Conservation (phyloP, 1,139 yeast genomes). For the Insectozyma bohioensis region DNA sequence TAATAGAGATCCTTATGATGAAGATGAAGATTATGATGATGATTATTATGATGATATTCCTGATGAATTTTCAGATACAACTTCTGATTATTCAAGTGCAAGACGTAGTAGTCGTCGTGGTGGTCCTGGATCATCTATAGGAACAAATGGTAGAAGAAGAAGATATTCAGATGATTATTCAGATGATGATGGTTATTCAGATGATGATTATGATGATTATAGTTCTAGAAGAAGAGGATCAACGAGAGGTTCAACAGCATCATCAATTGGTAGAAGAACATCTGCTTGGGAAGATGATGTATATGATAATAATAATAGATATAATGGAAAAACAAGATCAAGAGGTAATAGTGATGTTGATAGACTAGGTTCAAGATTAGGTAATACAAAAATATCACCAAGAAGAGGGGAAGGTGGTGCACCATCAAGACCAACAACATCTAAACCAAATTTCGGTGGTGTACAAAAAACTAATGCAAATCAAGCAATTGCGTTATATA, state of each 20-base stretch:
- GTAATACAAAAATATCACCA: slow-evolving; percentile 28
- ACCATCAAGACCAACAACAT: slow-evolving; percentile 36
- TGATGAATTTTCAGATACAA: slow-evolving; percentile 53
- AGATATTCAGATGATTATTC: slow-evolving; percentile 43
- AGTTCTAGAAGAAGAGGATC: slow-evolving; percentile 17
- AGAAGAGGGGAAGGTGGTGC: slow-evolving; percentile 18
- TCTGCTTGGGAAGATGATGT: slow-evolving; percentile 80
- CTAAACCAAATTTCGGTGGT: slow-evolving; percentile 57
- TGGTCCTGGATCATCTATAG: slow-evolving; percentile 3
- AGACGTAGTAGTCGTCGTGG: slow-evolving; percentile 27
- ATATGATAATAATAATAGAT: slow-evolving; percentile 44
- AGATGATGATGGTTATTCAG: slow-evolving; percentile 39
- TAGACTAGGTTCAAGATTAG: slow-evolving; percentile 30
- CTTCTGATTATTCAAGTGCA: slow-evolving; percentile 29
- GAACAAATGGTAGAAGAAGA: slow-evolving; percentile 28
- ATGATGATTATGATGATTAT: slow-evolving; percentile 29
- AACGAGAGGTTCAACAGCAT: slow-evolving; percentile 18
- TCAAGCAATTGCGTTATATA: slow-evolving; percentile 86
- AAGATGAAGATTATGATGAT: slow-evolving; percentile 55
- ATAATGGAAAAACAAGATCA: slow-evolving; percentile 25
- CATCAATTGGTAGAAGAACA: slow-evolving; percentile 11
- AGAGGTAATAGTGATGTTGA: slow-evolving; percentile 38
- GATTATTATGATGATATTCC: slow-evolving; percentile 73
- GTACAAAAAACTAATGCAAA: slow-evolving; percentile 48
- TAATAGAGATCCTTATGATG: slow-evolving; percentile 49